Percentiles rank a stretch among this genome's conserved stretches.
These are phyloP conservation scores for Casaregolazyma suthepensis DNA, from an alignment of 1,139 yeast genomes.

Conservation along the genomic window DNA sequence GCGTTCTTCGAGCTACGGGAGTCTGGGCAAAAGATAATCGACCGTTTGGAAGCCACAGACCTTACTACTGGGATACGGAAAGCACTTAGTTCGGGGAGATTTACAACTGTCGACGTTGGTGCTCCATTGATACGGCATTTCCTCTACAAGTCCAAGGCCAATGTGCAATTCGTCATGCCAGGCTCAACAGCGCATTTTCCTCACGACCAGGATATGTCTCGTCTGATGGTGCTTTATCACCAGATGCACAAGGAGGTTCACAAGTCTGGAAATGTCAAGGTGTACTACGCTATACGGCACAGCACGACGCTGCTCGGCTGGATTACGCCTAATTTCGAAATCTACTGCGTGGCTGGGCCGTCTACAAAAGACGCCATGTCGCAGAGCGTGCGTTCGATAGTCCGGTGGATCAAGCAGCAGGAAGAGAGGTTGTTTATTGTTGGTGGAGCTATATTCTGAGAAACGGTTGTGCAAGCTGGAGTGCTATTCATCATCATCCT, in stretches of 20 bases:
- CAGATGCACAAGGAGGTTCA: slow-evolving; percentile 37
- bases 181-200: slow-evolving; percentile 30
- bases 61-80: slow-evolving; percentile 34
- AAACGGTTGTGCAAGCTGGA: not conserved
- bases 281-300: slow-evolving; percentile 30
- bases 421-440: slow-evolving; percentile 54
- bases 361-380: slow-evolving; percentile 42
- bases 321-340: slow-evolving; percentile 51
- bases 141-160: slow-evolving; percentile 61
- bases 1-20: slow-evolving; percentile 70
- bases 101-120: slow-evolving; percentile 46
- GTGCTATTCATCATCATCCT: not conserved
- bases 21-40: slow-evolving; percentile 49
- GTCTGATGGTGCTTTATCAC: slow-evolving; percentile 39
- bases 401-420: slow-evolving; percentile 51
- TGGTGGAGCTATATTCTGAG: slow-evolving; percentile 51
- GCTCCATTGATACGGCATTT: slow-evolving; percentile 71
- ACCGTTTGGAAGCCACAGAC: slow-evolving; percentile 34
- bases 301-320: slow-evolving; percentile 47
- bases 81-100: slow-evolving; percentile 38
- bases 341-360: slow-evolving; percentile 49
- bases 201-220: slow-evolving; percentile 27
- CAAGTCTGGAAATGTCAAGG: slow-evolving; percentile 28
- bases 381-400: slow-evolving; percentile 47
- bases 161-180: slow-evolving; percentile 55